Evolutionary conservation across 345 rosid genomes (phyloP).

Genomic region (Sapria himalayana): DNA sequence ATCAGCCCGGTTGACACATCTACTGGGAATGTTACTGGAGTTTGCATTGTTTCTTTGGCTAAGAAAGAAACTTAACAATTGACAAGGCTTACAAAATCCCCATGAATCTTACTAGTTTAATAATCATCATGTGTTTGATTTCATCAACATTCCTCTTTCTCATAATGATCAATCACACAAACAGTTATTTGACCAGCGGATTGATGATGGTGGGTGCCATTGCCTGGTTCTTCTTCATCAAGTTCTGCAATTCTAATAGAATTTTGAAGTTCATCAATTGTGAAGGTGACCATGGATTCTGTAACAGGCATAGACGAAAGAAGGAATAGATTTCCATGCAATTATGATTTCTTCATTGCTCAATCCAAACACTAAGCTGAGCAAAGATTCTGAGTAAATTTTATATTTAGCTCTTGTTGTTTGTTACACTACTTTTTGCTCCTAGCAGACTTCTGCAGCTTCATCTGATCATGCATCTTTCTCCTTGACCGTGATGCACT

Average conservation of each 20-base stretch:
- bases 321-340: no score
- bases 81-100: conserved; percentile 50
- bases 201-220: conserved; percentile 41
- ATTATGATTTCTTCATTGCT: no score
- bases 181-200: conserved; percentile 29
- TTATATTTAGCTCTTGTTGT: no score
- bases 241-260: conserved; percentile 26
- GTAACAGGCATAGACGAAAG: no score
- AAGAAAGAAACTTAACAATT: conserved; percentile 24
- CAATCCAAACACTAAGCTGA: no score
- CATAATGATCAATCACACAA: conserved; percentile 34
- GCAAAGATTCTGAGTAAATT: no score
- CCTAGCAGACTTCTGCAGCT: no score
- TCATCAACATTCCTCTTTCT: conserved; percentile 34
- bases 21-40: conserved; percentile 65
- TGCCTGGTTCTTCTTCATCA: conserved; percentile 39
- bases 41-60: conserved; percentile 51
- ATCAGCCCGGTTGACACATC: no score
- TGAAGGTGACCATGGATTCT: no score
- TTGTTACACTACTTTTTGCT: no score
- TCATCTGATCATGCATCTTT: no score
- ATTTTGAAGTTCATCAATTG: conserved; percentile 17
- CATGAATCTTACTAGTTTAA: conserved; percentile 22
- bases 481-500: no score
- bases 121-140: conserved; percentile 33